Percentiles rank a stretch among this genome's conserved stretches.
phyloP scores from a whole-genome alignment of 441 rosid species.

The Flueggea neowawraea region DNA sequence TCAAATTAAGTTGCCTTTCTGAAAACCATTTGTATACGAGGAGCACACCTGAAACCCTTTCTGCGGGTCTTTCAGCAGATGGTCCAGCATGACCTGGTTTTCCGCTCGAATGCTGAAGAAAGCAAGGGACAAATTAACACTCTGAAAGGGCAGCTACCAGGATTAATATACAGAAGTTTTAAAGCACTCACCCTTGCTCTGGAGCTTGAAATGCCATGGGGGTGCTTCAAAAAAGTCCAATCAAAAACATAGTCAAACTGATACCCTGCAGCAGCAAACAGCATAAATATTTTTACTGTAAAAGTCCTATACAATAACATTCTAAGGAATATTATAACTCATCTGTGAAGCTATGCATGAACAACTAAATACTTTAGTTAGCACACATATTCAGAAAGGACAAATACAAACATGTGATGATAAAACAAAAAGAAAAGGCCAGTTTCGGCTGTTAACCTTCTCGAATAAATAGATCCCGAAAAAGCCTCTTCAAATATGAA shows the following conservation, averaged over 20 bases:
- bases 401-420: not conserved
- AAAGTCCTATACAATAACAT: no score
- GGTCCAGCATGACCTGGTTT: conserved; percentile 66
- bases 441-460: conserved; percentile 51
- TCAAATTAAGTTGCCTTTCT: not conserved
- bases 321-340: no score
- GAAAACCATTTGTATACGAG: not conserved
- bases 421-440: conserved; percentile 4
- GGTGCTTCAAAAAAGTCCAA: conserved; percentile 96
- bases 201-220: conserved; percentile 77
- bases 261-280: conserved; percentile 58
- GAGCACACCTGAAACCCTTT: conserved; percentile 55
- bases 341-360: no score
- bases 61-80: conserved; percentile 55
- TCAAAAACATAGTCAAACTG: conserved; percentile 96
- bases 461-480: conserved; percentile 93
- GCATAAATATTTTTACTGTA: not conserved
- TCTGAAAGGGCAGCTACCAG: not conserved
- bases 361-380: no score
- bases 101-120: conserved; percentile 45
- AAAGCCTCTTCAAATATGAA: conserved; percentile 93
- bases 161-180: not conserved
- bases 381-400: not conserved
- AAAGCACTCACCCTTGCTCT: conserved; percentile 65
- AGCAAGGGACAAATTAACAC: conserved; percentile 3